Conservation (phyloP, 441 rosid genomes). For the Euphorbia schlechtendalii region DNA sequence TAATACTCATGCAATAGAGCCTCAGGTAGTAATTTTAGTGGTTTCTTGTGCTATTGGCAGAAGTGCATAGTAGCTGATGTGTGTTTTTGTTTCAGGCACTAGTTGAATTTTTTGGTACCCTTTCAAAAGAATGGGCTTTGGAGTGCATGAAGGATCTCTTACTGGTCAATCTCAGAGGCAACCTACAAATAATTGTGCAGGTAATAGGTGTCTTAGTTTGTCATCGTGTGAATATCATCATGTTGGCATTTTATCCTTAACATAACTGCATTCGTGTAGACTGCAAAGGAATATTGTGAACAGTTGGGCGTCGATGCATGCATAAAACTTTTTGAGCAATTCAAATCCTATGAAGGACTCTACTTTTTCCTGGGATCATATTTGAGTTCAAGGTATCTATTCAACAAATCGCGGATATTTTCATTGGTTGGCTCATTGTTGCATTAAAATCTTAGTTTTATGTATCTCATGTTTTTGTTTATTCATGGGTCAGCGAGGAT, state of each 20-base stretch:
- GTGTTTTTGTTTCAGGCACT: constrained; percentile 56
- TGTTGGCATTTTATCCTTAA: constrained; percentile 7
- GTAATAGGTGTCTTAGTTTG: constrained; percentile 25
- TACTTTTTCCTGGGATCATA: constrained; percentile 96
- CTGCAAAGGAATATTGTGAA: constrained; percentile 95
- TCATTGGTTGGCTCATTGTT: background rate
- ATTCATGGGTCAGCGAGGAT: constrained; percentile 58
- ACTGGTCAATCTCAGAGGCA: constrained; percentile 83
- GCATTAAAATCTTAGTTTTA: background rate
- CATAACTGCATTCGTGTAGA: constrained; percentile 32
- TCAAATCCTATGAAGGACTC: constrained; percentile 94
- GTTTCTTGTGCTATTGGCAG: constrained; percentile 12
- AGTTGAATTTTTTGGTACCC: constrained; percentile 95
- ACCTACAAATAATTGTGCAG: constrained; percentile 98
- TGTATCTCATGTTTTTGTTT: constrained; percentile 1
- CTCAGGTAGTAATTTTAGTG: constrained; percentile 54
- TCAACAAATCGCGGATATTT: constrained; percentile 7
- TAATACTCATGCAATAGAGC: constrained; percentile 98
- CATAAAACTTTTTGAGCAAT: constrained; percentile 94
- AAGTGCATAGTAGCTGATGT: constrained; percentile 1
- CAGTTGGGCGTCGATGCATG: constrained; percentile 92
- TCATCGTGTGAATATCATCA: constrained; percentile 12
- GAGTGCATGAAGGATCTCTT: constrained; percentile 99
- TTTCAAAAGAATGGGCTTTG: constrained; percentile 97
- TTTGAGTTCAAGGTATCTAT: constrained; percentile 80